These are phyloP conservation scores for Halophytophthora polymorphica DNA, from an alignment of 352 stramenopile genomes.

Conservation along the genomic window DNA sequence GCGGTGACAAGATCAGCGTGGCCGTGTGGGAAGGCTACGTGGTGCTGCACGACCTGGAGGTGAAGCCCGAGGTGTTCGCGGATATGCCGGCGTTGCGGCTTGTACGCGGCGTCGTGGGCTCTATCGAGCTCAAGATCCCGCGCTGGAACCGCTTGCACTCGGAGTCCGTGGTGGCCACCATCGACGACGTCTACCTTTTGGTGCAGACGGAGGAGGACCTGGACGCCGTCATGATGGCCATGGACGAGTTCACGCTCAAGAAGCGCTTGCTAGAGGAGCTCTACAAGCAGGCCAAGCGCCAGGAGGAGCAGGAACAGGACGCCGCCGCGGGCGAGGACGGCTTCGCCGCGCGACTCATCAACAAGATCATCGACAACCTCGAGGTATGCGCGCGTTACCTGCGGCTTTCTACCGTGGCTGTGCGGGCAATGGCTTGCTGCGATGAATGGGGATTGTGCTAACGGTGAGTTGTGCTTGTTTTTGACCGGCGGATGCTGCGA, in stretches of 20 bases:
- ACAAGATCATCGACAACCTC: slow-evolving; percentile 90
- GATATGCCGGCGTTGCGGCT: slow-evolving; percentile 61
- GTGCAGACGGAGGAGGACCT: slow-evolving; percentile 79
- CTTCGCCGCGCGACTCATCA: slow-evolving; percentile 73
- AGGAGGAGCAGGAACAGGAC: slow-evolving; percentile 31
- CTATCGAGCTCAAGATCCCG: slow-evolving; percentile 88
- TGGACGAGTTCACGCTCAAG: slow-evolving; percentile 82
- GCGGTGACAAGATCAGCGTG: slow-evolving; percentile 87
- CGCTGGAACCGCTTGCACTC: slow-evolving; percentile 83
- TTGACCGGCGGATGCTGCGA: slow-evolving; percentile 4
- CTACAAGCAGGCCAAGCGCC: slow-evolving; percentile 65
- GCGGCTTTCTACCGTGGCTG: not conserved
- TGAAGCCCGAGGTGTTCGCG: slow-evolving; percentile 73
- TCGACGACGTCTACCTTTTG: slow-evolving; percentile 85
- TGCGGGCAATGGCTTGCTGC: not conserved
- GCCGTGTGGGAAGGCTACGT: slow-evolving; percentile 86
- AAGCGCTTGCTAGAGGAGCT: slow-evolving; percentile 82
- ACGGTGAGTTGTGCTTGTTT: not conserved
- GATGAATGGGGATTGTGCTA: not conserved
- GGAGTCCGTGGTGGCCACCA: slow-evolving; percentile 83
- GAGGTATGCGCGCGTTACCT: slow-evolving; percentile 32
- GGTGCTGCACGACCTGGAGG: slow-evolving; percentile 75
- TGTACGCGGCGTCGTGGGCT: slow-evolving; percentile 75
- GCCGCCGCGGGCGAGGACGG: slow-evolving; percentile 37
- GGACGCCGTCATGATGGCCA: slow-evolving; percentile 64